A percentile compares a stretch with the other conserved stretches of the same genome.
Evolutionary conservation across 768 basidiomycete genomes (phyloP).

Genomic region (Glaciozyma martinii): DNA sequence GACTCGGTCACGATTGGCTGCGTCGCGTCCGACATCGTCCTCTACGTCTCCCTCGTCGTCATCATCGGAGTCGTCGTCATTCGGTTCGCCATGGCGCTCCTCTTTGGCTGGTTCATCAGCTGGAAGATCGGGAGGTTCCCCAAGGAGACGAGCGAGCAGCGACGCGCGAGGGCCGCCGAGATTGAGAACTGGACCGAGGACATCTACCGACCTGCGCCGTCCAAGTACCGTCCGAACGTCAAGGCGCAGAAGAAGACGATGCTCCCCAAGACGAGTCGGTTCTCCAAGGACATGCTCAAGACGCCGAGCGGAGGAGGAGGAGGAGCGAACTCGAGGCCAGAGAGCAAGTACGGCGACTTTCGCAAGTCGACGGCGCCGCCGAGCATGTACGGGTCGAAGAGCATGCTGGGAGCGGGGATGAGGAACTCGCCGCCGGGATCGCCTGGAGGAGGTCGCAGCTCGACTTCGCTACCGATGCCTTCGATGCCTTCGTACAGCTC

Average conservation of each 20-base stretch:
- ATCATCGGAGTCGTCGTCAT: constrained; percentile 94
- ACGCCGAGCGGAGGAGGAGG: background rate
- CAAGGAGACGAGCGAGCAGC: constrained; percentile 81
- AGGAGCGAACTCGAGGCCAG: background rate
- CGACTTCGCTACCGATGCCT: constrained; percentile 54
- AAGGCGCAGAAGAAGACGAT: constrained; percentile 38
- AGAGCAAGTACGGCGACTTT: constrained; percentile 9
- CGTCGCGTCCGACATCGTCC: constrained; percentile 86
- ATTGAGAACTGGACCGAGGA: constrained; percentile 96
- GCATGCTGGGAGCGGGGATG: constrained; percentile 36
- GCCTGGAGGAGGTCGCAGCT: constrained; percentile 57
- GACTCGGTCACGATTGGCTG: constrained; percentile 92
- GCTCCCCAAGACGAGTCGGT: constrained; percentile 47
- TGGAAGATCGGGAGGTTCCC: constrained; percentile 90
- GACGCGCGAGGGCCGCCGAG: constrained; percentile 76
- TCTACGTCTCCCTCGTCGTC: constrained; percentile 90
- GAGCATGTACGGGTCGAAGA: constrained; percentile 19
- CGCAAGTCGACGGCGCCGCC: background rate
- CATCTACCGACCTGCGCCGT: constrained; percentile 88
- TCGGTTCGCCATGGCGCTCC: constrained; percentile 90
- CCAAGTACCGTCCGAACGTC: constrained; percentile 80
- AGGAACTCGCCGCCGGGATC: constrained; percentile 59
- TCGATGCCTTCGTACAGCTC: constrained; percentile 39
- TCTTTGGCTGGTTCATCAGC: constrained; percentile 98
- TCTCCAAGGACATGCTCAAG: constrained; percentile 60